Evolutionary conservation across 768 basidiomycete genomes (phyloP).

Genomic region (Kwoniella heveanensis): DNA sequence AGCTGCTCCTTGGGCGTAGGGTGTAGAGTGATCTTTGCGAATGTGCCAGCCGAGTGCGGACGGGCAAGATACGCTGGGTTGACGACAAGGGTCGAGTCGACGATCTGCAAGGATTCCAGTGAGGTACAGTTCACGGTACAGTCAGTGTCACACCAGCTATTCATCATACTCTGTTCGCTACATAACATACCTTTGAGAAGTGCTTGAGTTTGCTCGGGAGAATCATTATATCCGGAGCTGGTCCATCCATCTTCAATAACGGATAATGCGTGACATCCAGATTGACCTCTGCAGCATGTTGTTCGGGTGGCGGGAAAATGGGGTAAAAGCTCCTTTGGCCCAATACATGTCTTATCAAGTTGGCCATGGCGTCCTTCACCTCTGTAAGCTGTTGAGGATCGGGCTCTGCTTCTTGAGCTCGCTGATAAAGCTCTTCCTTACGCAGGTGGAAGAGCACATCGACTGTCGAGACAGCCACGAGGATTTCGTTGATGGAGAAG

Average conservation of each 20-base stretch:
- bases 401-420: constrained; percentile 66
- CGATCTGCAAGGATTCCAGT: too few species aligned
- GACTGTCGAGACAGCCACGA: constrained; percentile 77
- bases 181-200: constrained; percentile 72
- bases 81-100: constrained; percentile 74
- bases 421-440: constrained; percentile 76
- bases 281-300: constrained; percentile 77
- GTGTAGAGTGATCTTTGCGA: constrained; percentile 57
- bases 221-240: constrained; percentile 79
- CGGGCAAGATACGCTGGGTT: constrained; percentile 75
- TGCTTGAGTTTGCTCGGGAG: constrained; percentile 85
- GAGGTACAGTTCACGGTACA: too few species aligned
- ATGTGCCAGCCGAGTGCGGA: constrained; percentile 57
- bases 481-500: constrained; percentile 81
- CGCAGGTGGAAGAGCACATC: constrained; percentile 87
- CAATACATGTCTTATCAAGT: constrained; percentile 74
- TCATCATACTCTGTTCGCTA: too few species aligned
- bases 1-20: constrained; percentile 50
- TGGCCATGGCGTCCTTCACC: constrained; percentile 71
- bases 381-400: constrained; percentile 35
- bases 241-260: constrained; percentile 60
- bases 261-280: constrained; percentile 81
- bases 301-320: constrained; percentile 80
- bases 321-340: constrained; percentile 96
- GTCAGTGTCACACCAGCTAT: too few species aligned